Percentiles rank a stretch among this genome's conserved stretches.
Evolutionary conservation across 768 basidiomycete species (phyloP).

Genomic region (Glaciozyma antarctica): DNA sequence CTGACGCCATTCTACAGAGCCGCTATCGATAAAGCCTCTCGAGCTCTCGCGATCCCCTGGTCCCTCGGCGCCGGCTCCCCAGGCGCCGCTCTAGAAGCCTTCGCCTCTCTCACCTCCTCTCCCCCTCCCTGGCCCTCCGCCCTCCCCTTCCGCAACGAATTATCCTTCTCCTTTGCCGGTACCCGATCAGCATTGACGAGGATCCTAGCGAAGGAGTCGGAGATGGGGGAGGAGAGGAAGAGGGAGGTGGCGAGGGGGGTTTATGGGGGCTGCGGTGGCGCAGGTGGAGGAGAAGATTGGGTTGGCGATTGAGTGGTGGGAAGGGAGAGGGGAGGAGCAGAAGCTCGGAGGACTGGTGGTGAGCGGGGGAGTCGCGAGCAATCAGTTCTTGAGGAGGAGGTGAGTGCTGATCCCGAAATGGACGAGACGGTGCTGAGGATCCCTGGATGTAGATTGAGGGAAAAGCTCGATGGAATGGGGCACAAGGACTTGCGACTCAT

Average conservation of each 20-base stretch:
- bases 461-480: conserved; percentile 30
- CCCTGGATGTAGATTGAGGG: conserved; percentile 26
- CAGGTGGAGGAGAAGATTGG: conserved; percentile 68
- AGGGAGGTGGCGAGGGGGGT: conserved; percentile 55
- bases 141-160: conserved; percentile 47
- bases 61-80: conserved; percentile 47
- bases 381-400: conserved; percentile 58
- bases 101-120: conserved; percentile 38
- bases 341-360: conserved; percentile 57
- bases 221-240: conserved; percentile 14
- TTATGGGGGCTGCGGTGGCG: conserved; percentile 59
- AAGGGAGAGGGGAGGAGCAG: conserved; percentile 32
- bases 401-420: conserved; percentile 37
- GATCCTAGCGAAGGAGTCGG: conserved; percentile 42
- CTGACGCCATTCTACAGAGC: conserved; percentile 39
- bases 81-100: conserved; percentile 71
- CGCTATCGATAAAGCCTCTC: conserved; percentile 72
- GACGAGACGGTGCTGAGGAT: conserved; percentile 13
- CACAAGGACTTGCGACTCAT: conserved; percentile 44
- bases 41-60: conserved; percentile 53
- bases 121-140: conserved; percentile 35
- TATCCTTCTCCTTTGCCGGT: conserved; percentile 70
- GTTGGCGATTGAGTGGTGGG: conserved; percentile 47
- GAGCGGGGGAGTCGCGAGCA: conserved; percentile 91
- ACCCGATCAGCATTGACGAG: conserved; percentile 63